These are phyloP conservation scores for Orobanche coerulescens DNA, from an alignment of 257 asterid genomes.

Conservation along the genomic window DNA sequence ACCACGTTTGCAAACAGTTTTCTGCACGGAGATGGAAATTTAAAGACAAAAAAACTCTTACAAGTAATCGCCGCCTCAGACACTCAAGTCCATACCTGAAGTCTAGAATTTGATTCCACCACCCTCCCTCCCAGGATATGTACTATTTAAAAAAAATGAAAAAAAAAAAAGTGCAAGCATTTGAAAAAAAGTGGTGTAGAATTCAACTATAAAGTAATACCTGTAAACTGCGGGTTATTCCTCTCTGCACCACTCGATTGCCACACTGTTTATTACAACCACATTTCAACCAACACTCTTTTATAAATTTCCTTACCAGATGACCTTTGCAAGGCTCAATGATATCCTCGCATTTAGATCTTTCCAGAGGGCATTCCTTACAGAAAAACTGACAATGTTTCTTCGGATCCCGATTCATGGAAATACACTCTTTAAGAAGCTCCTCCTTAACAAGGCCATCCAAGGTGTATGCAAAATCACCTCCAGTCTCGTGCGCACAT, in stretches of 20 bases:
- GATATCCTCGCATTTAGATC: constrained; percentile 49
- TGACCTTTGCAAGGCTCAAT: constrained; percentile 88
- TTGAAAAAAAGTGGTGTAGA: not conserved
- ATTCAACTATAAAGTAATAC: constrained; percentile 28
- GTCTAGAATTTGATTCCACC: no score
- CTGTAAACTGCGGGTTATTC: constrained; percentile 70
- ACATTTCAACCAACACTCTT: constrained; percentile 95
- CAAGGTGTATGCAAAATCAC: constrained; percentile 73
- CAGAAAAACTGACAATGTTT: constrained; percentile 59
- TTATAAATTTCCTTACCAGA: constrained; percentile 67
- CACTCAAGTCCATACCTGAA: no score
- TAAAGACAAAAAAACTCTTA: no score
- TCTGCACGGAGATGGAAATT: no score
- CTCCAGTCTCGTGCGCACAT: constrained; percentile 66
- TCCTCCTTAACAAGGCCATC: constrained; percentile 79
- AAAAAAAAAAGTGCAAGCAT: no score
- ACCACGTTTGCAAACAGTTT: no score
- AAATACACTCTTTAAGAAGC: constrained; percentile 59
- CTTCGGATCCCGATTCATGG: constrained; percentile 70
- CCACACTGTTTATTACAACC: constrained; percentile 85
- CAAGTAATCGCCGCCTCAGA: no score
- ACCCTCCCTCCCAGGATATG: no score
- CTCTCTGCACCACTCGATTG: constrained; percentile 94
- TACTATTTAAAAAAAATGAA: no score
- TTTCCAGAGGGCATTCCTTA: constrained; percentile 77